Evolutionary conservation across 805 yeast species (phyloP), one percentile per base, ranked within the genome.

Genomic region (Kuraishia molischiana): DNA sequence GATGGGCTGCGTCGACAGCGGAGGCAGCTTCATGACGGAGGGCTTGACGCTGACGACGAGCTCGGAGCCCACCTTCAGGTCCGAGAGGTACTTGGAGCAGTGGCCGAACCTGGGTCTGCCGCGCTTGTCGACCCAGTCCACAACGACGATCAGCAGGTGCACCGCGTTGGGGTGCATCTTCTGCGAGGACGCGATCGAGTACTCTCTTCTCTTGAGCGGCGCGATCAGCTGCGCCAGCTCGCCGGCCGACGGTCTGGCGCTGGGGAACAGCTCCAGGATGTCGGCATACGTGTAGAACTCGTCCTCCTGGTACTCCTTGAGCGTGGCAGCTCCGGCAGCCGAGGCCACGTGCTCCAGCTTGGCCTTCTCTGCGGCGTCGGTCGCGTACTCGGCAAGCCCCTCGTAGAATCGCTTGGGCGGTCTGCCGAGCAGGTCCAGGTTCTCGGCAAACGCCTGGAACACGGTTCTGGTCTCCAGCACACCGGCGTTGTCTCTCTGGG

Each of bases 161-260:
- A 90, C 86, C 29, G 87, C 90, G 56, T 84, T 85, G 39, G 90
- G 86, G 62, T 90, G 97, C 52, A 85, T 67, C 58, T 74, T 85
- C 63, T 90, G 97, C 21, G 97, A 89, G 1, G 97, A 89, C 3
- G 97, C 97, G 61, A 90, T 90, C 11, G 97, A 90, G 60, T 90
- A 90, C 63, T 90, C 97, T 69, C 97, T 84, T 69, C 97, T 82
- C 70, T 90, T 90, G 56, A 89, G 72, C 14, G 95, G 89, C 18
- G 95, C 77, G 46, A 90, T 73, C 41, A 90, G 61, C 49, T 72
- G 72, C 26, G 81, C 75, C 49, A 90, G 70, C 19, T 84, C 86
- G 40, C 67, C 69, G 40, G 82, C 65, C 3, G 76, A 50, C 19
- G 97, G 97, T 58, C 79, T 78, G 19, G 90, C 95, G 41, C 89